These are phyloP conservation scores for Populus trichocarpa DNA, from an alignment of 441 rosid species.

Conservation along the genomic window DNA sequence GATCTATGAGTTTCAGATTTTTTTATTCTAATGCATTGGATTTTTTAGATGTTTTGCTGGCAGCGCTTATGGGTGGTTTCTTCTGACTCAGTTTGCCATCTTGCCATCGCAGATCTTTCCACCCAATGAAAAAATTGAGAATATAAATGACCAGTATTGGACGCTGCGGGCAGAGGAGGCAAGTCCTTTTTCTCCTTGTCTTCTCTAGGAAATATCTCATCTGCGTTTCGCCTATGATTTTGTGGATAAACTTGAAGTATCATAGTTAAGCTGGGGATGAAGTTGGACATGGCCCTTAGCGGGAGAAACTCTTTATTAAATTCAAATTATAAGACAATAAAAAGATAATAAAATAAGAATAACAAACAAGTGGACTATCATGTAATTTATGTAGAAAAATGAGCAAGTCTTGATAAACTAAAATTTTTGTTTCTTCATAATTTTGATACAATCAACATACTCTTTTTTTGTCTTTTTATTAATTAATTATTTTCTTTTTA, in stretches of 20 bases:
- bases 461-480: too few species aligned
- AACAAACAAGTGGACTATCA: background rate
- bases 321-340: too few species aligned
- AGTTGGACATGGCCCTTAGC: too few species aligned
- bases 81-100: background rate
- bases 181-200: constrained; percentile 19
- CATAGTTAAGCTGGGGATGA: background rate
- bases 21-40: background rate
- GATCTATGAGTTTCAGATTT: background rate
- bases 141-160: constrained; percentile 99
- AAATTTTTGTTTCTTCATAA: background rate
- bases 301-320: too few species aligned
- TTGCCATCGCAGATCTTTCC: constrained; percentile 72
- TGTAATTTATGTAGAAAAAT: background rate
- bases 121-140: constrained; percentile 76
- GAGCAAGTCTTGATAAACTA: background rate
- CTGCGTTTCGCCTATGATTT: background rate
- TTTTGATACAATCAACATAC: background rate
- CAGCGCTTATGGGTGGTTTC: background rate
- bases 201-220: background rate
- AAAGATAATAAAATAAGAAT: too few species aligned
- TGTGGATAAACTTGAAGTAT: background rate
- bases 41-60: background rate
- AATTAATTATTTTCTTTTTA: too few species aligned
- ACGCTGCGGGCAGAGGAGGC: constrained; percentile 98